These are phyloP conservation scores for Zygotorulaspora danielsina DNA, from an alignment of 805 yeast species.

Conservation along the genomic window DNA sequence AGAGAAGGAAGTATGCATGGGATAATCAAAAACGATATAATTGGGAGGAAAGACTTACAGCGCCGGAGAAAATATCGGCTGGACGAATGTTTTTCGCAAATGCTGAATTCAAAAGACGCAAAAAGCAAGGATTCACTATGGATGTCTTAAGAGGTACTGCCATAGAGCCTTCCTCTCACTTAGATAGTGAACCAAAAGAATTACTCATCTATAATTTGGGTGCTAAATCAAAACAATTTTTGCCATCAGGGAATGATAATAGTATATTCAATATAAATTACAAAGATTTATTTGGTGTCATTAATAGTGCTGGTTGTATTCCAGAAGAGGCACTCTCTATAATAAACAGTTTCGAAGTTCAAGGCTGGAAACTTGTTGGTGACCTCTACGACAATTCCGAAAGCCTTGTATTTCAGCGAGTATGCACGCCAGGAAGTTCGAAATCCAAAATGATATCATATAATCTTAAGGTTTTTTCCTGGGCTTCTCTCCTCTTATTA, in stretches of 20 bases:
- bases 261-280: constrained; percentile 21
- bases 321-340: constrained; percentile 26
- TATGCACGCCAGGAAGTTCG: constrained; percentile 1
- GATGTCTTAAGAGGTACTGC: neutral
- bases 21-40: constrained; percentile 21
- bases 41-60: constrained; percentile 20
- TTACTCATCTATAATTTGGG: constrained; percentile 17
- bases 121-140: neutral
- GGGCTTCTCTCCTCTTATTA: neutral
- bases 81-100: constrained; percentile 20
- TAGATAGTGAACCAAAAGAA: constrained; percentile 8
- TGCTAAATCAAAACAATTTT: constrained; percentile 6
- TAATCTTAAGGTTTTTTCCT: neutral
- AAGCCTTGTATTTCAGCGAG: constrained; percentile 22
- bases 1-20: constrained; percentile 19
- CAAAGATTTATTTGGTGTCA: constrained; percentile 27
- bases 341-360: constrained; percentile 20
- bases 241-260: constrained; percentile 12
- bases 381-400: constrained; percentile 20
- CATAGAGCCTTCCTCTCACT: neutral
- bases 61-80: constrained; percentile 13
- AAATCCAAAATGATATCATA: neutral
- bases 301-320: constrained; percentile 21
- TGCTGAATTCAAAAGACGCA: constrained; percentile 1
- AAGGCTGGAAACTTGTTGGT: constrained; percentile 31